These are phyloP conservation scores for Akanthomyces uredinophilus DNA, from an alignment of 2,329 filamentous ascomycete genomes.

Conservation along the genomic window DNA sequence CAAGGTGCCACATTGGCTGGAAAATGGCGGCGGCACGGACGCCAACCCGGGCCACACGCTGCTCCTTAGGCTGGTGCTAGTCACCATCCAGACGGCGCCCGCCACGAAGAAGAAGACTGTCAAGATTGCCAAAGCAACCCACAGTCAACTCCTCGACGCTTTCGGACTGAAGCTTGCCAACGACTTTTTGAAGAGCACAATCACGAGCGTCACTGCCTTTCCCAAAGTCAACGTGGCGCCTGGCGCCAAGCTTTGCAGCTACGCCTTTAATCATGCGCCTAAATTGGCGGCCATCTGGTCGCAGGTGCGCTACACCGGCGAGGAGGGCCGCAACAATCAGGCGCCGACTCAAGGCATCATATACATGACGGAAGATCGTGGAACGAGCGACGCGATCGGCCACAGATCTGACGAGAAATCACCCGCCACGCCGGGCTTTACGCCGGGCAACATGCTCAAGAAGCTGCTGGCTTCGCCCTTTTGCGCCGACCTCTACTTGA, in stretches of 20 bases:
- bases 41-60: constrained; percentile 5
- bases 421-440: neutral
- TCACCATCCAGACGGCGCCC: neutral
- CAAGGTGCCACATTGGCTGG: neutral
- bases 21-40: neutral
- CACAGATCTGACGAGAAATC: neutral
- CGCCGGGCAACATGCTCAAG: constrained; percentile 16
- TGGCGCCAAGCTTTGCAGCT: constrained; percentile 19
- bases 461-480: constrained; percentile 25
- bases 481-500: constrained; percentile 22
- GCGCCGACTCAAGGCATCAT: constrained; percentile 28
- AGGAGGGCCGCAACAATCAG: neutral
- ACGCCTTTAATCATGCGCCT: constrained; percentile 32
- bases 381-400: constrained; percentile 21
- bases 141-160: constrained; percentile 20
- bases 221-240: constrained; percentile 19
- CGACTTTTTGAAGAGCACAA: constrained; percentile 29
- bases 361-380: constrained; percentile 21
- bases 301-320: constrained; percentile 19
- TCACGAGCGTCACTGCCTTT: constrained; percentile 27
- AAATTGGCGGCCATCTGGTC: constrained; percentile 36
- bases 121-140: constrained; percentile 14
- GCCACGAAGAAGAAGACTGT: constrained; percentile 12
- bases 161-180: constrained; percentile 29
- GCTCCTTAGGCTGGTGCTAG: constrained; percentile 1